Conservation (phyloP, 441 rosid genomes). For the Dalechampia spathulata region DNA sequence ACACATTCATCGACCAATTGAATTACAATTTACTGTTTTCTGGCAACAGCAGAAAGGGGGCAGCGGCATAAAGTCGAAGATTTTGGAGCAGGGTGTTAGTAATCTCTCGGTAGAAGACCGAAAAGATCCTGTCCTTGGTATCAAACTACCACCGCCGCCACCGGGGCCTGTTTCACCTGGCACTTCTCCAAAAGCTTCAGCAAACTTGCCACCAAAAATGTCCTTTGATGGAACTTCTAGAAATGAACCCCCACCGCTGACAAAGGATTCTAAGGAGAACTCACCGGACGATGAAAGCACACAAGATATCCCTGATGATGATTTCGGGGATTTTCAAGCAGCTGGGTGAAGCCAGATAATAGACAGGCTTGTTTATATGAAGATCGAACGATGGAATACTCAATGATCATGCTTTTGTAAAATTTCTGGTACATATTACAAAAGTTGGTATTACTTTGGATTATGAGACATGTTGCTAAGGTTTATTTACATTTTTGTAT, state of each 20-base stretch:
- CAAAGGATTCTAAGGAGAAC: slow-evolving; percentile 23
- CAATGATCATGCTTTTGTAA: slow-evolving; percentile 12
- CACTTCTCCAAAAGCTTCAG: slow-evolving; percentile 32
- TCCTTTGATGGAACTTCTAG: slow-evolving; percentile 25
- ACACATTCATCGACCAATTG: background rate
- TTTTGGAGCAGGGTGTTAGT: slow-evolving; percentile 47
- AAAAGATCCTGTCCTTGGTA: slow-evolving; percentile 44
- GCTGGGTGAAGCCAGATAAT: slow-evolving; percentile 37
- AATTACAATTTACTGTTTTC: background rate
- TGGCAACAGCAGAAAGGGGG: slow-evolving; percentile 36
- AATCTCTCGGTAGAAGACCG: slow-evolving; percentile 48
- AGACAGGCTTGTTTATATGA: background rate
- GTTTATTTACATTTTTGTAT: background rate
- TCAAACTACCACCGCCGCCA: slow-evolving; percentile 87
- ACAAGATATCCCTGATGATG: slow-evolving; percentile 60
- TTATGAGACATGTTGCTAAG: slow-evolving; percentile 1
- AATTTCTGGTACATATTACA: slow-evolving; percentile 9
- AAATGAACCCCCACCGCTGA: slow-evolving; percentile 15
- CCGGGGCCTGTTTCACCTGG: slow-evolving; percentile 53
- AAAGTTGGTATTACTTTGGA: background rate
- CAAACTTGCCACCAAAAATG: slow-evolving; percentile 26
- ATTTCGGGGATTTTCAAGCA: slow-evolving; percentile 98
- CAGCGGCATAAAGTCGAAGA: slow-evolving; percentile 36
- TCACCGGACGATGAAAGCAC: slow-evolving; percentile 19
- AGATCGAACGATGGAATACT: background rate